These are phyloP conservation scores for Microsporum audouinii DNA, from an alignment of 2,329 filamentous ascomycete species.

Conservation along the genomic window DNA sequence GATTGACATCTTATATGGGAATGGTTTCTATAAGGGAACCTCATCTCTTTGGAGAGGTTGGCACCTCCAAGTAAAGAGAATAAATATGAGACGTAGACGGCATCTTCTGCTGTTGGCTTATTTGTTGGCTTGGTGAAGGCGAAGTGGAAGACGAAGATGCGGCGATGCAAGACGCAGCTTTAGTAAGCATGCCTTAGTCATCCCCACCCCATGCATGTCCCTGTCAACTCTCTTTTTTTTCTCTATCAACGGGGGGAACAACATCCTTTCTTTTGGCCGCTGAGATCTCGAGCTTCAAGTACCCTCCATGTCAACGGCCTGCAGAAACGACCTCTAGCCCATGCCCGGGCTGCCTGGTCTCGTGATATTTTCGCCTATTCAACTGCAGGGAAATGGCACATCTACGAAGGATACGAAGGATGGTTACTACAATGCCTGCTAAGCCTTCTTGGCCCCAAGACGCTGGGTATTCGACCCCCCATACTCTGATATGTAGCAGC, in stretches of 20 bases:
- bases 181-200: not conserved
- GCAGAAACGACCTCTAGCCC: not conserved
- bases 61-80: not conserved
- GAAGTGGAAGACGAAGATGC: not conserved
- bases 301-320: not conserved
- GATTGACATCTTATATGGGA: not conserved
- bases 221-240: not conserved
- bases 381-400: not conserved
- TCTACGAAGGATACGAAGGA: not conserved
- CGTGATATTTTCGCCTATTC: not conserved
- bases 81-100: not conserved
- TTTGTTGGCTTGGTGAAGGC: not conserved
- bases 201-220: not conserved
- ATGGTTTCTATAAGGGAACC: not conserved
- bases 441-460: not conserved
- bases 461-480: not conserved
- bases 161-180: not conserved
- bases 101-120: not conserved
- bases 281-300: not conserved
- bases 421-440: not conserved
- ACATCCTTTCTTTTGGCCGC: not conserved
- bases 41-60: not conserved
- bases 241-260: not conserved
- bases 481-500: not conserved
- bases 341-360: not conserved